These are phyloP conservation scores for Stephania japonica DNA, from an alignment of 164 flowering plant genomes.

Conservation along the genomic window DNA sequence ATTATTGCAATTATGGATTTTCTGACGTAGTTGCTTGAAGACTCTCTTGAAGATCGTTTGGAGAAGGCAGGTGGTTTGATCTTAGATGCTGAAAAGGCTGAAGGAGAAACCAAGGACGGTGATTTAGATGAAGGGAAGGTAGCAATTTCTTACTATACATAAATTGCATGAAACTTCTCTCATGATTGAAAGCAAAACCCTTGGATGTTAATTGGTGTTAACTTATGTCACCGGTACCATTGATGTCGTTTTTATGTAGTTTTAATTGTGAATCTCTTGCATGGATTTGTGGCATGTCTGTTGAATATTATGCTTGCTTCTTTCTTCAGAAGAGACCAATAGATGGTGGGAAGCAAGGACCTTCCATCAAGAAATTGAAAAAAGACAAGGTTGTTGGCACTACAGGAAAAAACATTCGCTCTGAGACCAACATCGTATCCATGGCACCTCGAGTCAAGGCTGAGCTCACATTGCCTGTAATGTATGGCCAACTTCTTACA, in stretches of 20 bases:
- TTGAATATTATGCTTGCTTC: neutral
- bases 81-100: conserved; percentile 70
- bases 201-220: neutral
- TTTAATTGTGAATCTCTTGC: neutral
- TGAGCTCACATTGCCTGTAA: conserved; percentile 77
- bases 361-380: conserved; percentile 66
- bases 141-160: neutral
- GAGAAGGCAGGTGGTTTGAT: conserved; percentile 70
- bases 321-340: conserved; percentile 60
- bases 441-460: conserved; percentile 81
- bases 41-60: conserved; percentile 77
- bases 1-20: conserved; percentile 1
- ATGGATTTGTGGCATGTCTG: neutral
- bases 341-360: conserved; percentile 85
- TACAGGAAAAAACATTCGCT: conserved; percentile 56
- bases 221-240: neutral
- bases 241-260: neutral
- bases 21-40: conserved; percentile 72
- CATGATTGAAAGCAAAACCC: neutral
- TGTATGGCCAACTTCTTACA: conserved; percentile 38
- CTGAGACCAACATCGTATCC: conserved; percentile 49
- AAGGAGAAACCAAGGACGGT: conserved; percentile 77
- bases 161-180: neutral
- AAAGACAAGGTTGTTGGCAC: conserved; percentile 77
- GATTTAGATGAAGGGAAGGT: conserved; percentile 88